Evolutionary conservation across 106 monocot genomes (phyloP).

Genomic region (Allium cepa): DNA sequence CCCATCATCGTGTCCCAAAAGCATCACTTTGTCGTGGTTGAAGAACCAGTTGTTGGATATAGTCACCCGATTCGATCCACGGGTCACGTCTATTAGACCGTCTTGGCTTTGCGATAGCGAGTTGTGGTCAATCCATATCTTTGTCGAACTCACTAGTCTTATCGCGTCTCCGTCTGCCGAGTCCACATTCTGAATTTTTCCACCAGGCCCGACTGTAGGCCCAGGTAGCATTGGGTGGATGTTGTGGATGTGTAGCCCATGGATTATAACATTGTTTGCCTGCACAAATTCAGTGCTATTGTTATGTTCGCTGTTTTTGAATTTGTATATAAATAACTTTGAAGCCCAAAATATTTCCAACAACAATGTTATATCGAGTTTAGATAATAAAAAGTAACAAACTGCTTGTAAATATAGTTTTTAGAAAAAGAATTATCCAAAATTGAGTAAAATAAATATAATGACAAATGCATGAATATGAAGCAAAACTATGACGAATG

Average conservation of each 20-base stretch:
- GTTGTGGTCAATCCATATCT: conserved; percentile 88
- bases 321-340: too few relatives aligned
- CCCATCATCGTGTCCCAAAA: conserved; percentile 60
- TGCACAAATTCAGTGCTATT: conserved; percentile 1
- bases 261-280: conserved; percentile 63
- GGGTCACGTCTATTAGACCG: conserved; percentile 71
- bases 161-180: conserved; percentile 58
- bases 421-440: too few relatives aligned
- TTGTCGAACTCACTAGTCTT: conserved; percentile 31
- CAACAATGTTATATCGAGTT: too few relatives aligned
- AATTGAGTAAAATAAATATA: too few relatives aligned
- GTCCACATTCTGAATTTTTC: conserved; percentile 14
- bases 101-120: conserved; percentile 52
- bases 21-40: conserved; percentile 81
- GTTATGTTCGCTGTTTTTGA: too few relatives aligned
- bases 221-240: conserved; percentile 11
- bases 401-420: too few relatives aligned
- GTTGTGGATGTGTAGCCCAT: conserved; percentile 62
- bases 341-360: too few relatives aligned
- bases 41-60: conserved; percentile 87
- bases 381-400: too few relatives aligned
- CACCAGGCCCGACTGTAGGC: conserved; percentile 17
- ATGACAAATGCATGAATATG: too few relatives aligned
- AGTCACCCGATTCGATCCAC: conserved; percentile 59
- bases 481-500: too few relatives aligned